Evolutionary conservation across 1,139 yeast genomes (phyloP).

Genomic region (Kazachstania sp.): DNA sequence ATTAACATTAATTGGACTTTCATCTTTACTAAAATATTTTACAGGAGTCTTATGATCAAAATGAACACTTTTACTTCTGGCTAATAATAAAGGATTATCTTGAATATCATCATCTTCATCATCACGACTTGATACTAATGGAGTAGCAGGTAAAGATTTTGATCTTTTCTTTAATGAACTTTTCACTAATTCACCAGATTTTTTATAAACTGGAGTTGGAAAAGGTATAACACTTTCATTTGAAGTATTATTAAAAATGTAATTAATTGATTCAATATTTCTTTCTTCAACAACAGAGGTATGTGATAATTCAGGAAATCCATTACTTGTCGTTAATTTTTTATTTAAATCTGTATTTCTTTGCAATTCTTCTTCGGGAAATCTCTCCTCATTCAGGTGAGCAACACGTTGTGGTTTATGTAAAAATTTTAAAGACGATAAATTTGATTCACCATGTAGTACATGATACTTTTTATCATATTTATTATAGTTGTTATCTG

Average conservation of each 20-base stretch:
- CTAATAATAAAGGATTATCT: conserved; percentile 6
- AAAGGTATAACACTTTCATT: conserved; percentile 13
- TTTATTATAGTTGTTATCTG: background rate
- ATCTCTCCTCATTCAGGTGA: conserved; percentile 13
- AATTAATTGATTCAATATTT: background rate
- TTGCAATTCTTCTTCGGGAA: conserved; percentile 18
- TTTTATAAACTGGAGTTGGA: conserved; percentile 24
- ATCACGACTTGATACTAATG: conserved; percentile 3
- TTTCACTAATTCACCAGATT: conserved; percentile 26
- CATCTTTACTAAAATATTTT: conserved; percentile 26
- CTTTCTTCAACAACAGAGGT: conserved; percentile 7
- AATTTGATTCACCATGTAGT: background rate
- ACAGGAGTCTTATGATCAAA: conserved; percentile 28
- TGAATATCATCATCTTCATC: conserved; percentile 3
- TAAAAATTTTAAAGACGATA: conserved; percentile 21
- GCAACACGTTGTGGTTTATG: conserved; percentile 23
- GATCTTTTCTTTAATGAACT: conserved; percentile 25
- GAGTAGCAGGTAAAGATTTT: conserved; percentile 28
- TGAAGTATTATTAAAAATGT: conserved; percentile 6
- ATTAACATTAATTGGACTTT: conserved; percentile 26
- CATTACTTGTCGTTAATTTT: conserved; percentile 7
- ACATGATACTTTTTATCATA: background rate
- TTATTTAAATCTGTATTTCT: conserved; percentile 24
- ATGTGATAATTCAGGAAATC: conserved; percentile 7
- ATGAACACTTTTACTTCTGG: conserved; percentile 29